phyloP scores from a whole-genome alignment of 2,329 filamentous ascomycete genomes.

The Ascochyta viciae-villosae region DNA sequence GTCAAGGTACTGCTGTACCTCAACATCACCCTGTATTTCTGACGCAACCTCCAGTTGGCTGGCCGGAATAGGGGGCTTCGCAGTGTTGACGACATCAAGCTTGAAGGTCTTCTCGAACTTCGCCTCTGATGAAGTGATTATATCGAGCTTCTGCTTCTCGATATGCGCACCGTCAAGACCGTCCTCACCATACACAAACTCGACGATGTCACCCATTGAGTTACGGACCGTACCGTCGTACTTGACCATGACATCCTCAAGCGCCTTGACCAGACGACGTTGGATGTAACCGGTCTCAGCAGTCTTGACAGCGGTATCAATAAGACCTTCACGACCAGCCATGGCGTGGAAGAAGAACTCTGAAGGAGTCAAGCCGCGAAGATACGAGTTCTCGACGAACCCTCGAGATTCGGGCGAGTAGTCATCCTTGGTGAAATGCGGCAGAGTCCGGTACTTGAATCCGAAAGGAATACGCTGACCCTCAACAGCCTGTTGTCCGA shows the following conservation, averaged over 20 bases:
- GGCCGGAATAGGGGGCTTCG: slow-evolving; percentile 65
- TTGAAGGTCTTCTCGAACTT: slow-evolving; percentile 83
- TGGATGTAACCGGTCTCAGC: slow-evolving; percentile 99
- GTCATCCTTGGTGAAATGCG: slow-evolving; percentile 99
- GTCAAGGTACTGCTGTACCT: slow-evolving; percentile 85
- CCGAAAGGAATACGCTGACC: slow-evolving; percentile 99
- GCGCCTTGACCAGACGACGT: slow-evolving; percentile 94
- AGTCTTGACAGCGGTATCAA: slow-evolving; percentile 99
- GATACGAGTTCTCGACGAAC: slow-evolving; percentile 98
- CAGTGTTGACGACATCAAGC: slow-evolving; percentile 84
- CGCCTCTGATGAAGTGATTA: slow-evolving; percentile 78
- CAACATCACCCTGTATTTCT: slow-evolving; percentile 85
- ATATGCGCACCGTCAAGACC: slow-evolving; percentile 93
- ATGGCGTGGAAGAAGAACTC: slow-evolving; percentile 99
- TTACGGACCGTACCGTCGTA: slow-evolving; percentile 98
- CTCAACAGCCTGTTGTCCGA: slow-evolving; percentile 97
- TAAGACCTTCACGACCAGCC: slow-evolving; percentile 99
- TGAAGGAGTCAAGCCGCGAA: slow-evolving; percentile 90
- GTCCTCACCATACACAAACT: slow-evolving; percentile 98
- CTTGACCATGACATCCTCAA: slow-evolving; percentile 96
- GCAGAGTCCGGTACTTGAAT: slow-evolving; percentile 96
- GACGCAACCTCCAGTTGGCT: slow-evolving; percentile 85
- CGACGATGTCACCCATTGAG: slow-evolving; percentile 93
- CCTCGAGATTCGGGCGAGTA: slow-evolving; percentile 97
- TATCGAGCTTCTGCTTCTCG: slow-evolving; percentile 89